A percentile compares a stretch with the other conserved stretches of the same genome.
Evolutionary conservation across 202 grass and related monocot species (phyloP).

Genomic region (Musa balbisiana): DNA sequence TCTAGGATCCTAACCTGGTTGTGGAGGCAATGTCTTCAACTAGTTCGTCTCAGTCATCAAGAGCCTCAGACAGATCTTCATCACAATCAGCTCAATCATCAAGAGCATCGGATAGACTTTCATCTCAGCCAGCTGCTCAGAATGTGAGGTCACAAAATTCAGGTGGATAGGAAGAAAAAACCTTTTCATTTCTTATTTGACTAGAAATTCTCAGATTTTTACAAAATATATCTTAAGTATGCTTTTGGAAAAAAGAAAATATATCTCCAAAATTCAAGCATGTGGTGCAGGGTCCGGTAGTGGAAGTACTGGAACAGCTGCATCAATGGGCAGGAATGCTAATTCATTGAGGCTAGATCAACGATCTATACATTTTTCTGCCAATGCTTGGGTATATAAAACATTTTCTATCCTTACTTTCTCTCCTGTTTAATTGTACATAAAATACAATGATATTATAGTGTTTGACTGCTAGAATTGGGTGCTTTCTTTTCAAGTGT

Average conservation of each 20-base stretch:
- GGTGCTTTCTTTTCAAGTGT: not conserved
- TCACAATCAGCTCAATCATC: not conserved
- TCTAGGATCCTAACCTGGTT: slow-evolving; percentile 59
- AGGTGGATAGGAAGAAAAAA: slow-evolving; percentile 34
- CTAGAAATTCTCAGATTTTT: not conserved
- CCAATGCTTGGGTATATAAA: slow-evolving; percentile 79
- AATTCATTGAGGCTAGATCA: slow-evolving; percentile 52
- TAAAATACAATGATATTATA: not conserved
- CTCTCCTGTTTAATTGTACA: slow-evolving; percentile 4
- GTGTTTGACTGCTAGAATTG: not conserved
- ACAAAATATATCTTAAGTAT: not conserved
- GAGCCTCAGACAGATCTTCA: slow-evolving; percentile 27
- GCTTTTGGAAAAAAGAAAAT: not conserved
- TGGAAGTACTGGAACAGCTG: slow-evolving; percentile 23
- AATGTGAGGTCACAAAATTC: slow-evolving; percentile 51
- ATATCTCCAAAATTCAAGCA: slow-evolving; percentile 5
- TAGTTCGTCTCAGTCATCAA: slow-evolving; percentile 41
- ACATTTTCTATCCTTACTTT: not conserved
- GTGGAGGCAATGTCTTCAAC: slow-evolving; percentile 61
- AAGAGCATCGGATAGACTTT: slow-evolving; percentile 21
- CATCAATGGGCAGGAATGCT: slow-evolving; percentile 39
- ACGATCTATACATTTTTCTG: slow-evolving; percentile 73
- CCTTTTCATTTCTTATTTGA: not conserved
- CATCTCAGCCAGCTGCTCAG: slow-evolving; percentile 40
- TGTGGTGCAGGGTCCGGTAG: slow-evolving; percentile 45